Evolutionary conservation across 805 yeast species (phyloP), one percentile per base, ranked within the genome.

Genomic region (Komagataella pseudopastoris): DNA sequence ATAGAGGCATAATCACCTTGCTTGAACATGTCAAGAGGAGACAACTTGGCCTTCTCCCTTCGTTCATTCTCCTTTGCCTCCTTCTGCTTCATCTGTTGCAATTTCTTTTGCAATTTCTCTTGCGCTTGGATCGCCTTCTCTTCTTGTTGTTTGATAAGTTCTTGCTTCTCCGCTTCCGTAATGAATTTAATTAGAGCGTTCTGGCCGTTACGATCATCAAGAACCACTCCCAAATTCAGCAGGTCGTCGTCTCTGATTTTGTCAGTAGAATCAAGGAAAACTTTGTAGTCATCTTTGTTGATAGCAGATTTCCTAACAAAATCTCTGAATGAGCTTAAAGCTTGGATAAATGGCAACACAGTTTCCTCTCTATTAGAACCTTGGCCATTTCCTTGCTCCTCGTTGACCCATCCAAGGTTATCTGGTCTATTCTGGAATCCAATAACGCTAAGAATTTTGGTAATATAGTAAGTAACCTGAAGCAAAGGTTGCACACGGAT

Each of bases 181-280:
- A 93, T 71, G 59, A 91, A 85, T 66, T 93, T 93, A 47, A 93
- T 76, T 54, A 93, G 74, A 0, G 97, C 90, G n/a, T 81, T 75
- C 59, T 77, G 79, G 2, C 83, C 89, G 54, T 76, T 84, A 60
- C 97, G 80, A 67, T 93, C 99, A 63, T 91, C 98, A 51, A 93
- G 71, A 1, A 95, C 80, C 46, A 93, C 84, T 24, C 95, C 93
- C 55, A 89, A 69, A 23, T 79, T 75, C 54, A 88, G 69, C 58
- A 93, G 69, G 44, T 85, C 93, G 16, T 75, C 67, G 57, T 83
- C 80, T 59, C 99, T 78, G 20, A 93, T 65, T 6, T 71, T 65
- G 65, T 93, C 99, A 53, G 89, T 77, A 4, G 86, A 79, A n/a
- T 71, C 68, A 48, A 93, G 71, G 52, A 88, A 74, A 16, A 72